Percentiles rank a stretch among this genome's conserved stretches.
Conservation (phyloP, 2,329 filamentous ascomycete genomes). For the Paracoccidioides brasiliensis region DNA sequence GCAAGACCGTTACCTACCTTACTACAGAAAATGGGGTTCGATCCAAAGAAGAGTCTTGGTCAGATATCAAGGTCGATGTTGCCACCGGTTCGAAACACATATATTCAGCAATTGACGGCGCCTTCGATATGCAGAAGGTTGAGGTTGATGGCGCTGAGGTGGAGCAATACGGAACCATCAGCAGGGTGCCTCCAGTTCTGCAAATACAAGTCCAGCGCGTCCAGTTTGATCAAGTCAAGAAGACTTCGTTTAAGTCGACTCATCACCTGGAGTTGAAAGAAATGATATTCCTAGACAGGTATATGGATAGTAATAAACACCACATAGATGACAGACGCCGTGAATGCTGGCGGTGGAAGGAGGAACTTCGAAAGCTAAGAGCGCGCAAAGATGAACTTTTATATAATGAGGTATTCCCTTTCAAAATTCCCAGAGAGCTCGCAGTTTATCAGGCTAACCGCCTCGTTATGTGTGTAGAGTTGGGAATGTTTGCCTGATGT, state of each 20-base stretch:
- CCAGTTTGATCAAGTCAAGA: conserved; percentile 51
- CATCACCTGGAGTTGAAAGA: conserved; percentile 69
- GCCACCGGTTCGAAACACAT: conserved; percentile 50
- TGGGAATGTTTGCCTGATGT: conserved; percentile 20
- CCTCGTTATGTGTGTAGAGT: conserved; percentile 8
- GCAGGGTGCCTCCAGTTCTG: conserved; percentile 66
- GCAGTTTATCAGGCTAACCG: not conserved
- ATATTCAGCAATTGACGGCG: conserved; percentile 71
- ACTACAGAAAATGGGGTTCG: conserved; percentile 34
- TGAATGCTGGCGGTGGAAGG: conserved; percentile 58
- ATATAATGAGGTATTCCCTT: conserved; percentile 17
- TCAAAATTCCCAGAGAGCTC: not conserved
- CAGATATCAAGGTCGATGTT: conserved; percentile 50
- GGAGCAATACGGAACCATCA: conserved; percentile 57
- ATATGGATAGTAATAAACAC: conserved; percentile 54
- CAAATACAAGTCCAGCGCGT: conserved; percentile 83
- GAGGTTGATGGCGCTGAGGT: conserved; percentile 49
- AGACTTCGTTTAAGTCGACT: conserved; percentile 55
- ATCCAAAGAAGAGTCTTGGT: conserved; percentile 45
- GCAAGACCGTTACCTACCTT: conserved; percentile 33
- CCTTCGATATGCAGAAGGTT: conserved; percentile 68
- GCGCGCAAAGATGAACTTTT: conserved; percentile 33
- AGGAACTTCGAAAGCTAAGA: conserved; percentile 45
- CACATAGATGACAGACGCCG: conserved; percentile 53
- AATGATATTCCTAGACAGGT: conserved; percentile 74